Evolutionary conservation across 2,329 filamentous ascomycete species (phyloP).

Genomic region (Stagonosporopsis rhizophila): DNA sequence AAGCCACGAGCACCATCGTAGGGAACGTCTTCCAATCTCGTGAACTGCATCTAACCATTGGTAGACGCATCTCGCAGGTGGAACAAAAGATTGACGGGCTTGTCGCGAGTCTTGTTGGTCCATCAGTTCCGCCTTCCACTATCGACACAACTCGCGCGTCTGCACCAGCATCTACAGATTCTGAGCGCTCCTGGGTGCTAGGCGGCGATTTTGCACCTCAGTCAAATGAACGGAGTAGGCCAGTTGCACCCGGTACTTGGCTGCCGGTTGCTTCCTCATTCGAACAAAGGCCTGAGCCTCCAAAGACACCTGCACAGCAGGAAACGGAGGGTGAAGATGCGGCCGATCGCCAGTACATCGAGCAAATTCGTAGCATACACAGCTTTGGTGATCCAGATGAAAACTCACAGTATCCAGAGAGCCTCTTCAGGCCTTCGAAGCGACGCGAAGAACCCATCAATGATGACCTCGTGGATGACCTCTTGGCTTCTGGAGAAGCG

Average conservation of each 20-base stretch:
- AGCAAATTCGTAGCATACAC: conserved; percentile 38
- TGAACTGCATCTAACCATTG: background rate
- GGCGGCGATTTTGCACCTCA: background rate
- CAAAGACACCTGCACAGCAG: conserved; percentile 3
- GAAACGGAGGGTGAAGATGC: conserved; percentile 21
- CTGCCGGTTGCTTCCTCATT: conserved; percentile 36
- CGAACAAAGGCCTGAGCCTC: conserved; percentile 20
- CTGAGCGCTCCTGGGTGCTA: background rate
- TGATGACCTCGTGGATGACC: conserved; percentile 25
- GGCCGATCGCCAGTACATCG: conserved; percentile 32
- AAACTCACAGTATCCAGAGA: conserved; percentile 16
- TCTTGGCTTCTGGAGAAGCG: conserved; percentile 35
- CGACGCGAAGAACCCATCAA: conserved; percentile 33
- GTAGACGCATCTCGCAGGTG: conserved; percentile 45
- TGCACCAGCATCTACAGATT: background rate
- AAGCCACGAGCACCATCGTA: conserved; percentile 44
- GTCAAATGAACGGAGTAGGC: conserved; percentile 3
- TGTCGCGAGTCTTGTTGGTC: conserved; percentile 39
- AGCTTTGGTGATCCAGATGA: conserved; percentile 29
- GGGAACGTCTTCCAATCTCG: conserved; percentile 10
- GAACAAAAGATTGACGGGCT: conserved; percentile 48
- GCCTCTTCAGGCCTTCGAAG: conserved; percentile 25
- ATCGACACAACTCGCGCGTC: background rate
- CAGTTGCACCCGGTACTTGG: conserved; percentile 37
- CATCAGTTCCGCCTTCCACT: conserved; percentile 2